Percentiles rank a stretch among this genome's conserved stretches.
Evolutionary conservation across 371 early-diverging fungal species (phyloP).

Genomic region (Mucor circinelloides): DNA sequence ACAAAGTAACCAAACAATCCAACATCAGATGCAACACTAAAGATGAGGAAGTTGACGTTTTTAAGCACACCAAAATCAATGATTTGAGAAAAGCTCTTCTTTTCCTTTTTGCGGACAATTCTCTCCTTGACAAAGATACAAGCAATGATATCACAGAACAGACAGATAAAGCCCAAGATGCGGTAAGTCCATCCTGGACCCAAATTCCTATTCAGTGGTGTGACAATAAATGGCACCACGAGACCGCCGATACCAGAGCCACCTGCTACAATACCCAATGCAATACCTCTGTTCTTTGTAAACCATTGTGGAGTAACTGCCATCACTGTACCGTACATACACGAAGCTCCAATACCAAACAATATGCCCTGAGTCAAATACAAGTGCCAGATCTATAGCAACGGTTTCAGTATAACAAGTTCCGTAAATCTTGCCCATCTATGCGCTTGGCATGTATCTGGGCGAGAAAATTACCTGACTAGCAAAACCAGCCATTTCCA

Average conservation of each 20-base stretch:
- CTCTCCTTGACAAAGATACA: conserved; percentile 44
- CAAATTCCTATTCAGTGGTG: conserved; percentile 52
- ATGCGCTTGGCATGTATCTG: background rate
- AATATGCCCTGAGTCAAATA: conserved; percentile 34
- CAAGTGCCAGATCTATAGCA: conserved; percentile 52
- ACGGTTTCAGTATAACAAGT: conserved; percentile 32
- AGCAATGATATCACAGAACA: conserved; percentile 15
- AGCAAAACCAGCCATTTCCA: conserved; percentile 42
- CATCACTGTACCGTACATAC: conserved; percentile 29
- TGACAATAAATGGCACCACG: conserved; percentile 65
- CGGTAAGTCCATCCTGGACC: conserved; percentile 65
- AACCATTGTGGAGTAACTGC: conserved; percentile 79
- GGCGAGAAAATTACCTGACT: conserved; percentile 42
- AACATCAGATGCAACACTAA: conserved; percentile 31
- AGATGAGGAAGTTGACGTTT: conserved; percentile 25
- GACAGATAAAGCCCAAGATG: conserved; percentile 54
- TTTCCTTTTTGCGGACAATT: conserved; percentile 26
- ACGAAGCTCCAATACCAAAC: conserved; percentile 50
- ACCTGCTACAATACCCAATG: conserved; percentile 74
- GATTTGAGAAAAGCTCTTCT: conserved; percentile 11
- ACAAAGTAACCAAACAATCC: conserved; percentile 38
- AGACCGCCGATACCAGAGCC: conserved; percentile 87
- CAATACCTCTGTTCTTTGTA: conserved; percentile 63
- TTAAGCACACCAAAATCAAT: conserved; percentile 19
- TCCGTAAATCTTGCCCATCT: background rate